phyloP scores from a whole-genome alignment of 2,329 filamentous ascomycete genomes.

The Plectosphaerella cucumerina region DNA sequence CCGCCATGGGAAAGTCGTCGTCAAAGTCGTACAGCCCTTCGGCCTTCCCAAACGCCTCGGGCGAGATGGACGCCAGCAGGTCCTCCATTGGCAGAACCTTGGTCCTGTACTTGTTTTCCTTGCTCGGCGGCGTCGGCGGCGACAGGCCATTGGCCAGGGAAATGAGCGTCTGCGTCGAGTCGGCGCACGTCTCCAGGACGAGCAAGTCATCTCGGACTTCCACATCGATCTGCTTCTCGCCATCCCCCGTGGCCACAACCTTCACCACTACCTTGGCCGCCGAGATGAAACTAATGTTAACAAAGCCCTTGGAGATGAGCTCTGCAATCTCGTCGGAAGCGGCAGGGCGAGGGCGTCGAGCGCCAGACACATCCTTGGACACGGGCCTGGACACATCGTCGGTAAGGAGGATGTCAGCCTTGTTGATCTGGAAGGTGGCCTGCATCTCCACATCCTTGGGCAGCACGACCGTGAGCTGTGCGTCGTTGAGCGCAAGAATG shows the following conservation, averaged over 20 bases:
- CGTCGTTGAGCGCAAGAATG: constrained; percentile 73
- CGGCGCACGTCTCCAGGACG: constrained; percentile 90
- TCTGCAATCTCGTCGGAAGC: constrained; percentile 20
- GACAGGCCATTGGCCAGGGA: constrained; percentile 72
- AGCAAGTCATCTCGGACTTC: constrained; percentile 83
- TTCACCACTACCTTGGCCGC: constrained; percentile 68
- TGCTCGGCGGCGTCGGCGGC: constrained; percentile 78
- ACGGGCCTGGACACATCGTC: constrained; percentile 57
- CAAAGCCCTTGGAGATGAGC: constrained; percentile 67
- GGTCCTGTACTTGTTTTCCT: constrained; percentile 80
- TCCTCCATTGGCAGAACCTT: constrained; percentile 82
- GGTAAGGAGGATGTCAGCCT: constrained; percentile 77
- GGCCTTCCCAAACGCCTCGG: constrained; percentile 69
- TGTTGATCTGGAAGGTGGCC: constrained; percentile 65
- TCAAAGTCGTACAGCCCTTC: constrained; percentile 61
- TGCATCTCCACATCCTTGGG: constrained; percentile 62
- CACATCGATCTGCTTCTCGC: constrained; percentile 67
- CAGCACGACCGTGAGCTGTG: constrained; percentile 64
- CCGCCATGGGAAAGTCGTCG: constrained; percentile 54
- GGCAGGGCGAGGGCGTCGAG: constrained; percentile 22
- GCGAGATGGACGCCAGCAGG: constrained; percentile 84
- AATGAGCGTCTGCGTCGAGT: constrained; percentile 92
- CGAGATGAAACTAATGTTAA: constrained; percentile 83
- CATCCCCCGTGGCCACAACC: constrained; percentile 51
- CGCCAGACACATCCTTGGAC: constrained; percentile 6